These are phyloP conservation scores for Trichoderma citrinoviride DNA, from an alignment of 2,329 filamentous ascomycete species.

Conservation along the genomic window DNA sequence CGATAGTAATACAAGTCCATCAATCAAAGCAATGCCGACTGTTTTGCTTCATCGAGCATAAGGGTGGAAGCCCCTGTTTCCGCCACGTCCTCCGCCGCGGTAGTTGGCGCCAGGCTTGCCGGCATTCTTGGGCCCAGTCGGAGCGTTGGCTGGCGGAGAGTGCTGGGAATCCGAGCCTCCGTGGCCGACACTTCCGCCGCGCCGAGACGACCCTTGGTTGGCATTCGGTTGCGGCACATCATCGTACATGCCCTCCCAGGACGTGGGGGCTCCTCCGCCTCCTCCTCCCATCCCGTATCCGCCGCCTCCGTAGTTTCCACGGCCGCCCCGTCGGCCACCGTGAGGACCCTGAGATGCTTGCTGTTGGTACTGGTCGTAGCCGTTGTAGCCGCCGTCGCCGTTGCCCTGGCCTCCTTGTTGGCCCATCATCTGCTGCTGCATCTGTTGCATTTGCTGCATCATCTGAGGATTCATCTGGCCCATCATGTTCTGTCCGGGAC, in stretches of 20 bases:
- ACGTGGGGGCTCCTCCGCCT: constrained; percentile 66
- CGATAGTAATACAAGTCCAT: constrained; percentile 8
- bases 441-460: constrained; percentile 58
- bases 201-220: constrained; percentile 43
- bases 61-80: constrained; percentile 74
- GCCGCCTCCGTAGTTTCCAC: constrained; percentile 32
- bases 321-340: constrained; percentile 24
- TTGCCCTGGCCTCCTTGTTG: constrained; percentile 33
- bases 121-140: constrained; percentile 94
- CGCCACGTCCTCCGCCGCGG: constrained; percentile 79
- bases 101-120: constrained; percentile 91
- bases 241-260: constrained; percentile 98
- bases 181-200: constrained; percentile 43
- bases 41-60: constrained; percentile 51
- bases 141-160: constrained; percentile 59
- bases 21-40: not conserved
- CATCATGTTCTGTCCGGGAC: constrained; percentile 40
- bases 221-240: constrained; percentile 83
- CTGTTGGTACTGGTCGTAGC: constrained; percentile 46
- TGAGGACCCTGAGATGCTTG: constrained; percentile 39
- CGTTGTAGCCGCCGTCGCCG: constrained; percentile 31
- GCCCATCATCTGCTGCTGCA: constrained; percentile 44
- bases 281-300: constrained; percentile 36
- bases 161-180: constrained; percentile 44
- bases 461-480: constrained; percentile 49